Percentiles rank a stretch among this genome's conserved stretches.
Conservation (phyloP, 257 asterid genomes). For the Penstemon barbatus region DNA sequence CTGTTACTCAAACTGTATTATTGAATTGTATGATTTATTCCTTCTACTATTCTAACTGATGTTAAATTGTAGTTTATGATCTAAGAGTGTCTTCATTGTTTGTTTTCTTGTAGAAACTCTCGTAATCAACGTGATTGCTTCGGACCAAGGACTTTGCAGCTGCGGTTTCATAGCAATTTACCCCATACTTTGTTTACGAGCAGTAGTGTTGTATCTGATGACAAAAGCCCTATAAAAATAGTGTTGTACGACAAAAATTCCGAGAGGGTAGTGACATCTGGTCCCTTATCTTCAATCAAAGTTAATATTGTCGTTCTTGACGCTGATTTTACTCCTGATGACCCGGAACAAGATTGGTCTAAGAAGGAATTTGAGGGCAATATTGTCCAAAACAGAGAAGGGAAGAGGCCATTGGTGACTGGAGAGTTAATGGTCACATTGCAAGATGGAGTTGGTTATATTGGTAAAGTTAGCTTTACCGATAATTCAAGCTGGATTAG, state of each 20-base stretch:
- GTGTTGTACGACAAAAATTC: constrained; percentile 50
- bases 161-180: constrained; percentile 45
- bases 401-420: constrained; percentile 74
- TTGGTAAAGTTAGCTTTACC: constrained; percentile 66
- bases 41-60: background rate
- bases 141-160: constrained; percentile 45
- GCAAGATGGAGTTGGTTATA: constrained; percentile 63
- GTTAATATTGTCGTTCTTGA: constrained; percentile 59
- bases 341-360: constrained; percentile 61
- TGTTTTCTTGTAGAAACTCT: constrained; percentile 41
- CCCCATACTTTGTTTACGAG: constrained; percentile 65
- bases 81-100: constrained; percentile 8
- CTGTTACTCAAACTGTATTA: background rate
- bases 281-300: constrained; percentile 57
- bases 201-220: constrained; percentile 43
- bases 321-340: constrained; percentile 69
- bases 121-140: constrained; percentile 36
- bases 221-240: constrained; percentile 37
- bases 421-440: constrained; percentile 56
- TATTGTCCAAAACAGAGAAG: constrained; percentile 64
- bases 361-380: constrained; percentile 48
- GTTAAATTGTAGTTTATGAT: background rate
- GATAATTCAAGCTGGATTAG: constrained; percentile 94
- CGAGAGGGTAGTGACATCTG: constrained; percentile 41
- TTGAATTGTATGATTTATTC: background rate